Evolutionary conservation across 2,329 filamentous ascomycete species (phyloP).

Genomic region (Fusarium falciforme): DNA sequence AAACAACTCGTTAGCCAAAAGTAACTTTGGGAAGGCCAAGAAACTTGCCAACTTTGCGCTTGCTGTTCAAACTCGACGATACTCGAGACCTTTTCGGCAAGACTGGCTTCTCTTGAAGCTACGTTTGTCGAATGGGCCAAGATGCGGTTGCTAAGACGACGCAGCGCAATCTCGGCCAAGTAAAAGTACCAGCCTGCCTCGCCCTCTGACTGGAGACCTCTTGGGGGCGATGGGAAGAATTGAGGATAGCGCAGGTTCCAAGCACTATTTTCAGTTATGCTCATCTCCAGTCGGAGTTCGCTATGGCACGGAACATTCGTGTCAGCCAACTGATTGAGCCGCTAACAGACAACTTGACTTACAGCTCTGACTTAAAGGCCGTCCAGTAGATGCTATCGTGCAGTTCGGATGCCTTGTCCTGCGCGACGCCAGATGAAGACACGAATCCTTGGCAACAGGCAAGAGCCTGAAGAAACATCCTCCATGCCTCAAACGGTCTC

Average conservation of each 20-base stretch:
- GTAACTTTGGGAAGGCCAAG: background rate
- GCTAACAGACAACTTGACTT: background rate
- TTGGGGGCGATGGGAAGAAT: background rate
- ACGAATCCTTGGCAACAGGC: background rate
- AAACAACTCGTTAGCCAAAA: background rate
- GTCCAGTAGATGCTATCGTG: background rate
- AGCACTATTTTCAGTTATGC: background rate
- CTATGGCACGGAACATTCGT: too few species aligned
- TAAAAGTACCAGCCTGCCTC: background rate
- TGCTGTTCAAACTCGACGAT: background rate
- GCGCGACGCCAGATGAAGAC: background rate
- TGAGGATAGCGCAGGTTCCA: background rate
- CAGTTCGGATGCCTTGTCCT: background rate
- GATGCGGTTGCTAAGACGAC: background rate
- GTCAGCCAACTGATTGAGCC: too few species aligned
- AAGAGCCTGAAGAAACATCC: background rate
- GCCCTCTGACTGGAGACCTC: background rate
- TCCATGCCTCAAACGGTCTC: background rate
- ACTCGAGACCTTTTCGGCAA: background rate
- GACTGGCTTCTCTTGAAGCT: background rate
- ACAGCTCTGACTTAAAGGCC: background rate
- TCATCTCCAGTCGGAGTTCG: background rate
- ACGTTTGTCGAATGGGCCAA: background rate
- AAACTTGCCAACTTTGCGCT: background rate
- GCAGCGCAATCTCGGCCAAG: background rate